These are phyloP conservation scores for Rhynchosporium graminicola DNA, from an alignment of 2,329 filamentous ascomycete genomes.

Conservation along the genomic window DNA sequence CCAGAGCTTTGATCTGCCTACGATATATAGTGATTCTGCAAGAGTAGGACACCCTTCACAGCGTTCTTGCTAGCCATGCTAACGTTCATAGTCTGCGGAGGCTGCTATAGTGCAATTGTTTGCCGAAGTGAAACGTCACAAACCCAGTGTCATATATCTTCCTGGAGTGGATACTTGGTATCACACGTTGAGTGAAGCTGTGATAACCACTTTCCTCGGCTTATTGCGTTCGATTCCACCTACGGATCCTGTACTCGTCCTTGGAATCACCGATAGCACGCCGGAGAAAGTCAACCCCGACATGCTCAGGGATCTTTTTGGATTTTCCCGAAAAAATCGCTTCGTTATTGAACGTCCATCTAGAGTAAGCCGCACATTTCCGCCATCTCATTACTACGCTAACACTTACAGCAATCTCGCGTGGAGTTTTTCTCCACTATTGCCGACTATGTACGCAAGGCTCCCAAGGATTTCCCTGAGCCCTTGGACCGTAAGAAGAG, in stretches of 20 bases:
- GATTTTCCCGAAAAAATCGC: conserved; percentile 78
- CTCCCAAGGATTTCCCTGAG: conserved; percentile 84
- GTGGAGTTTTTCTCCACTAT: conserved; percentile 77
- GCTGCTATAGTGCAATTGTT: conserved; percentile 89
- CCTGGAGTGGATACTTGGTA: conserved; percentile 91
- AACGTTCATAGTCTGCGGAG: conserved; percentile 50
- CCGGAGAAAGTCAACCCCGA: conserved; percentile 60
- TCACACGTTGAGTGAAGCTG: conserved; percentile 56
- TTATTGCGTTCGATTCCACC: conserved; percentile 82
- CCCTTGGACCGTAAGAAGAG: conserved; percentile 84
- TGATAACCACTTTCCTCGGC: conserved; percentile 79
- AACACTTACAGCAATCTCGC: conserved; percentile 56
- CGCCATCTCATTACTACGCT: conserved; percentile 28
- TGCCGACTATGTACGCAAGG: conserved; percentile 73
- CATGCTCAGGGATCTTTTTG: conserved; percentile 78
- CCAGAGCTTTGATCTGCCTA: conserved; percentile 89
- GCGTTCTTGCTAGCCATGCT: conserved; percentile 13
- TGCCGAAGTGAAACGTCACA: conserved; percentile 88
- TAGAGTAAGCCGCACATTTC: conserved; percentile 48
- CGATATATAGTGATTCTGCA: conserved; percentile 78
- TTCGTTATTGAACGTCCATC: conserved; percentile 69
- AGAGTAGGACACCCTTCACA: conserved; percentile 54
- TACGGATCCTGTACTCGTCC: conserved; percentile 83
- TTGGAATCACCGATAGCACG: conserved; percentile 79
- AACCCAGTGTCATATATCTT: conserved; percentile 93